A percentile compares a stretch with the other conserved stretches of the same genome.
Evolutionary conservation across 1,284 basidiomycete genomes (phyloP).

Genomic region (Lentinus polychrous): DNA sequence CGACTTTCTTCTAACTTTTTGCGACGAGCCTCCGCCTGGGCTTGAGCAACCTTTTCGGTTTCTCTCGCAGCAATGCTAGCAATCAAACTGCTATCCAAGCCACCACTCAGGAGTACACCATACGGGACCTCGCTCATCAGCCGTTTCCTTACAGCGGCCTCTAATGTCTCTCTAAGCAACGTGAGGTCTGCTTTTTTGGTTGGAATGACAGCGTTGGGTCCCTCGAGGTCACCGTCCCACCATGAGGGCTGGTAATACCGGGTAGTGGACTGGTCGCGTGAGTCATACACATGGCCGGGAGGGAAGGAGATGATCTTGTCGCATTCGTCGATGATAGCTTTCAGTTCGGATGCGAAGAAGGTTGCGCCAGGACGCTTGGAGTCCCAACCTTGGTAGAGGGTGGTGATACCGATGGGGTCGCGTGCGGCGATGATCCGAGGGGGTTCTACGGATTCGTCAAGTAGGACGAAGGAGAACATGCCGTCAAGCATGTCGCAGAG

Average conservation of each 20-base stretch:
- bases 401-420: slow-evolving; percentile 98
- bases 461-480: slow-evolving; percentile 97
- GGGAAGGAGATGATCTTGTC: slow-evolving; percentile 96
- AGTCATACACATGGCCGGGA: slow-evolving; percentile 94
- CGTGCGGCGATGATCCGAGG: slow-evolving; percentile 91
- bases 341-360: slow-evolving; percentile 96
- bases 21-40: slow-evolving; percentile 68
- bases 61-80: slow-evolving; percentile 96
- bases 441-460: slow-evolving; percentile 89
- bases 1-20: slow-evolving; percentile 44
- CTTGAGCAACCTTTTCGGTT: slow-evolving; percentile 86
- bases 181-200: slow-evolving; percentile 64
- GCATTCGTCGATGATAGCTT: slow-evolving; percentile 88
- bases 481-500: slow-evolving; percentile 86
- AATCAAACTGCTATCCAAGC: slow-evolving; percentile 94
- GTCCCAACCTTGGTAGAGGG: slow-evolving; percentile 94
- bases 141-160: slow-evolving; percentile 91
- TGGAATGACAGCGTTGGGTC: slow-evolving; percentile 49
- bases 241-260: slow-evolving; percentile 85
- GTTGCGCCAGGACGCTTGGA: slow-evolving; percentile 80
- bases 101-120: slow-evolving; percentile 93
- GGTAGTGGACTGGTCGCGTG: slow-evolving; percentile 65
- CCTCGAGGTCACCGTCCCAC: slow-evolving; percentile 74
- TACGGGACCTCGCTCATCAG: slow-evolving; percentile 99
- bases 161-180: slow-evolving; percentile 75